phyloP scores from a whole-genome alignment of 768 basidiomycete species.

The Lepiota subincarnata region DNA sequence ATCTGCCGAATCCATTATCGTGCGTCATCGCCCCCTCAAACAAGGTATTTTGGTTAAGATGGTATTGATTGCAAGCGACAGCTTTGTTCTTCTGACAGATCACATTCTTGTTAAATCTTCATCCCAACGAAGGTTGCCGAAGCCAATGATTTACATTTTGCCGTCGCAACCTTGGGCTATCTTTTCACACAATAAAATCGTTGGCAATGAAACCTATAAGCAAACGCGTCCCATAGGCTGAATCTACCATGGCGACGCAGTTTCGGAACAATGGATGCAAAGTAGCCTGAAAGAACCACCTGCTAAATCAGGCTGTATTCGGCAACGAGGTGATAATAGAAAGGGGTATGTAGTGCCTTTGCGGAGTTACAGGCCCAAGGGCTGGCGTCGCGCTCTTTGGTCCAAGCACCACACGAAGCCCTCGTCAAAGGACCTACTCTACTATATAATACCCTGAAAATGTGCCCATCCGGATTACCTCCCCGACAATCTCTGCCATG shows the following conservation, averaged over 20 bases:
- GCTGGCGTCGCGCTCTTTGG: slow-evolving; percentile 12
- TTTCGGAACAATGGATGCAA: neutral
- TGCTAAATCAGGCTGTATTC: slow-evolving; percentile 4
- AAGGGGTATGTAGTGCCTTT: slow-evolving; percentile 14
- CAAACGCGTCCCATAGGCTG: neutral
- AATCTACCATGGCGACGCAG: neutral
- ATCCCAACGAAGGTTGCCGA: neutral
- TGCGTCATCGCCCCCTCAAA: slow-evolving; percentile 13
- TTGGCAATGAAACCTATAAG: neutral
- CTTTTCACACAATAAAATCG: neutral
- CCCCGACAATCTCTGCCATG: slow-evolving; percentile 1
- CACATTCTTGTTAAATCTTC: neutral
- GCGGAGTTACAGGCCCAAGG: slow-evolving; percentile 11
- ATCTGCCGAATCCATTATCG: slow-evolving; percentile 11
- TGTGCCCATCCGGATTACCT: slow-evolving; percentile 1
- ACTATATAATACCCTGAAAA: slow-evolving; percentile 10
- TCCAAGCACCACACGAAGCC: slow-evolving; percentile 10
- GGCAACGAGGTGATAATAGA: slow-evolving; percentile 24
- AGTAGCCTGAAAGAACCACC: neutral
- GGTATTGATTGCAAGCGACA: slow-evolving; percentile 4
- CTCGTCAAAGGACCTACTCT: slow-evolving; percentile 6
- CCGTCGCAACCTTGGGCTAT: neutral
- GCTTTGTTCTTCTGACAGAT: neutral
- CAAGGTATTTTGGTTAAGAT: neutral
- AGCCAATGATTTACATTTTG: neutral